Conservation (phyloP, 1,284 basidiomycete species). For the Hemileia vastatrix region DNA sequence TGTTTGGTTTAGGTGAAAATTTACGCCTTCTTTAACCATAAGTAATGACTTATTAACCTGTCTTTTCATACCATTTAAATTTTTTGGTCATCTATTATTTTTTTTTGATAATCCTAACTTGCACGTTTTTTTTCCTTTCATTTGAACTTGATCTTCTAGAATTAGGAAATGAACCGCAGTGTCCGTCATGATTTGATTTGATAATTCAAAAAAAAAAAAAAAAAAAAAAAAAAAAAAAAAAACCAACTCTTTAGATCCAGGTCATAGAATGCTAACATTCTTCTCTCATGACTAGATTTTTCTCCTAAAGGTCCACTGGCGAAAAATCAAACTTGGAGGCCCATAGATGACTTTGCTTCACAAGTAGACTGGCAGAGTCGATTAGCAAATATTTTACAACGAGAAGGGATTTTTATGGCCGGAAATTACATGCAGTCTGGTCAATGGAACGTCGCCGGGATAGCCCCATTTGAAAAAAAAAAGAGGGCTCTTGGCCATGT, state of each 20-base stretch:
- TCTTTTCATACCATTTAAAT: no score
- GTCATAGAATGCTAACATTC: neutral
- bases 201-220: constrained; percentile 39
- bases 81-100: no score
- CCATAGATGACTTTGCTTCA: constrained; percentile 44
- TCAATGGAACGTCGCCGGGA: constrained; percentile 45
- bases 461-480: constrained; percentile 36
- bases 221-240: neutral
- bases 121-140: constrained; percentile 46
- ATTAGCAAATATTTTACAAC: constrained; percentile 26
- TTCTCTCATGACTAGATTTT: neutral
- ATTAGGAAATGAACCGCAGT: constrained; percentile 50
- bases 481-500: constrained; percentile 44
- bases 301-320: constrained; percentile 21
- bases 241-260: neutral
- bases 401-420: constrained; percentile 48
- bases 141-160: no score
- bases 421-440: constrained; percentile 47
- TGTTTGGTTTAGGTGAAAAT: no score
- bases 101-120: no score
- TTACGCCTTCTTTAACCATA: no score
- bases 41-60: no score
- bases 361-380: constrained; percentile 31
- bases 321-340: constrained; percentile 42
- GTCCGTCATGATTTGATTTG: constrained; percentile 34